Evolutionary conservation across 805 yeast genomes (phyloP), one percentile per base, ranked within the genome.

Genomic region (Saccharomyces jurei): DNA sequence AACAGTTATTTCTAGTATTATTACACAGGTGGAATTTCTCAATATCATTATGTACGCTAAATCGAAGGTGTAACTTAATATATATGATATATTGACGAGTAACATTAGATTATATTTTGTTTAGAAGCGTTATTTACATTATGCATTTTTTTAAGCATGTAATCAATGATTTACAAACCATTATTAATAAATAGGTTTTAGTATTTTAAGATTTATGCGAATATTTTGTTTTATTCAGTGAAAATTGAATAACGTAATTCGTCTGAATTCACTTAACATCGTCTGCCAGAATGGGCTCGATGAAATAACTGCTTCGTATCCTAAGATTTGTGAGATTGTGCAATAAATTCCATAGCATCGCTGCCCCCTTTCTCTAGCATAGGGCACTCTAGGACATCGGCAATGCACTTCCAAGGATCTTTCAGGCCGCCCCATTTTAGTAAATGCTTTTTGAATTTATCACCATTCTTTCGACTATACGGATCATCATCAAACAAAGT

Each of bases 381-480:
- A 0, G 82, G 82, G 30, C 80, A 76, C 51, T 84, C 89, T 51
- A 94, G 73, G 2, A 87, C 90, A 54, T 86, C 87, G 0, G 95
- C 87, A 17, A 94, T 73, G 65, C 96, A 84, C 22, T 75, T 74
- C 96, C 97, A 89, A 0, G 98, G 95, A 63, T 89, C 90, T 56
- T 82, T 78, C 2, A 95, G 81, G 0, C 99, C 99, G 25, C 99
- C 99, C 97, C 97, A 92, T 63, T 81, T 81, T 56, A 94, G 73
- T 0, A 94, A 84, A 55, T 82, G 78, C 30, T 81, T 72, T 60
- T 79, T 82, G 67, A 89, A 88, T 60, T 79, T 80, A 54, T 82
- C 85, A 21, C 99, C 99, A n/a, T 86, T 84, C 1, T 65, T 73
- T 31, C 87, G 73, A 56, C 82, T 80, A 66, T 86, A 77, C 1